Evolutionary conservation across 306 rosid species (phyloP).

Genomic region (Glycine soja): DNA sequence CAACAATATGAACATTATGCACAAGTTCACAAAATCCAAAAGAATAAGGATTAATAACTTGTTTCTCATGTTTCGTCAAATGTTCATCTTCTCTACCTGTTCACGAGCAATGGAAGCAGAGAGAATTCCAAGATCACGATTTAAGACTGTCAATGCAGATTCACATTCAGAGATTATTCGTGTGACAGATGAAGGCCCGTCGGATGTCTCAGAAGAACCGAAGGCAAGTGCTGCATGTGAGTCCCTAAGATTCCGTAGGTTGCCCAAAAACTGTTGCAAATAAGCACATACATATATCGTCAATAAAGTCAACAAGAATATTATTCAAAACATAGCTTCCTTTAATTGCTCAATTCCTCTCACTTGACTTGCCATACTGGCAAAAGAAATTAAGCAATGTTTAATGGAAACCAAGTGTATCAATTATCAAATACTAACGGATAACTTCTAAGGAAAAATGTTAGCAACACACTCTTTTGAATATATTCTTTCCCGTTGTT

Average conservation of each 20-base stretch:
- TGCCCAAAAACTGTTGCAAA: constrained; percentile 76
- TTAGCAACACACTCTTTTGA: neutral
- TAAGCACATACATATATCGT: constrained; percentile 15
- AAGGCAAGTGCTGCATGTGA: constrained; percentile 87
- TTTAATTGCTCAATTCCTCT: constrained; percentile 10
- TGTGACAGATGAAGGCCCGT: constrained; percentile 87
- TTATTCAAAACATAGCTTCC: constrained; percentile 17
- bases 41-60: constrained; percentile 28
- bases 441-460: neutral
- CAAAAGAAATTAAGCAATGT: constrained; percentile 16
- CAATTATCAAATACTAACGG: neutral
- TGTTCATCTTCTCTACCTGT: constrained; percentile 63
- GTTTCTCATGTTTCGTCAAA: constrained; percentile 49
- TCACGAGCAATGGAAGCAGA: constrained; percentile 96
- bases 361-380: neutral
- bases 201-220: constrained; percentile 87
- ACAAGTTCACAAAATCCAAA: constrained; percentile 37
- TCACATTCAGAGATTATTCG: constrained; percentile 92
- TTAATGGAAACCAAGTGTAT: constrained; percentile 10
- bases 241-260: constrained; percentile 90
- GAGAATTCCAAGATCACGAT: constrained; percentile 91
- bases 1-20: constrained; percentile 41
- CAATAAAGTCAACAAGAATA: neutral
- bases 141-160: constrained; percentile 81
- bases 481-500: neutral